Base-by-base conservation (phyloP, 345 rosid species). In the Rubroshorea leprosula region DNA sequence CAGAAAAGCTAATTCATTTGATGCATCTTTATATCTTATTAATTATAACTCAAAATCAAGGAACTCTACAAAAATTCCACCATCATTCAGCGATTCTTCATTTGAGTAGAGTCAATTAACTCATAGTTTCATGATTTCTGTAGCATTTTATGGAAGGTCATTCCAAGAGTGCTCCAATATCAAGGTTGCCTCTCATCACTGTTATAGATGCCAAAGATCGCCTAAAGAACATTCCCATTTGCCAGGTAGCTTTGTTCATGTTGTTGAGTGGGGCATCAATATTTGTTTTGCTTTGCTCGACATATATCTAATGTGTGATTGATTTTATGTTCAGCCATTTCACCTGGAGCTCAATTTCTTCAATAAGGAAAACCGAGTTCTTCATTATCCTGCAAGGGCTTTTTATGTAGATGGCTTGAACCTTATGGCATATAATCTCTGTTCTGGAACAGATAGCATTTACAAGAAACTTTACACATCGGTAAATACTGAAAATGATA, bases 111-210 rank as follows among this genome's bases (percentile, higher is more conserved):
- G 35, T 29, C 35, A 9, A 29, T 35, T 35, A 8, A 35, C 41
- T 35, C 9, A 35, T 13, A 6, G 6, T 41, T 64, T 70, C 49
- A 43, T 70, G 55, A 61, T 64, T 70, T 38, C 43, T 72, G 60
- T 69, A 93, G 99, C 99, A 93, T 81, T 89, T 87, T 64, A 87
- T 93, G 97, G 99, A 93, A 76, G 99, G 97, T 67, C 99, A 87
- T 78, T 83, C 97, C 58, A 87, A 85, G 82, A 83, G 78, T 69
- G 75, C 87, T 47, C 99, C 97, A n/a, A 87, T 93, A 70, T 82
- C 96, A 66, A 82, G 96, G 58, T 70, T 93, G 71, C 97, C 97
- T 49, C 90, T 93, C 51, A 75, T 93, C 46, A 80, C 90, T 18
- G 67, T 93, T 57, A 58, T 77, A 66, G 84, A 87, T 74, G 56